Base-by-base conservation (phyloP, 163 green algal species). In the Scenedesmus sp. region DNA sequence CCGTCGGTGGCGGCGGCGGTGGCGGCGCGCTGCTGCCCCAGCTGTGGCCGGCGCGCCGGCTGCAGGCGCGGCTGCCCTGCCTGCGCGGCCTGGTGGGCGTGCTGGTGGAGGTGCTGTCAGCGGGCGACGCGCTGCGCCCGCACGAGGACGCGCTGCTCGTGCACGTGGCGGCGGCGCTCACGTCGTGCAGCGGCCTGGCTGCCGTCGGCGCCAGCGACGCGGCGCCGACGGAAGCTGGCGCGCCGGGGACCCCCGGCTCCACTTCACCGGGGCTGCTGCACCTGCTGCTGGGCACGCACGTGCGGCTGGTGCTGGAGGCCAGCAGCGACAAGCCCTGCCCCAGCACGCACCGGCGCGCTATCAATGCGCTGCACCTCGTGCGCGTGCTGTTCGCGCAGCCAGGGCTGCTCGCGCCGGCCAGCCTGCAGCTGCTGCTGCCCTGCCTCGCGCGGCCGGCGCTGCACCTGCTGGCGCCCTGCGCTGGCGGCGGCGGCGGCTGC, bases 251-350 rank as follows among this genome's bases (percentile, higher is more conserved):
- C 28, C 60, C 56, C 2, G 62, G 62, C 13, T 64, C 48, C 42
- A 36, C 18, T 17, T 75, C 51, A 15, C 74, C 74, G 13, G 74
- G 60, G n/a, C 53, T 81, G 39, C 51, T 81, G 64, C 75, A 83
- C 45, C 26, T 53, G n/a, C 29, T 71, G 56, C 75, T 83, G 10
- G 57, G 64, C 36, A 33, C 48, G 17, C 65, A 83, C 42, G 14
- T 83, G 13, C 75, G 64, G 22, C 31, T 77, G 34, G 18, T 77
- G 36, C 63, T 83, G 2, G 51, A 83, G 44, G 26, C 28, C 17
- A 63, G 45, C 72, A 42, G 44, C 29, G 57, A 67, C 3, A 39
- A 51, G 39, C 24, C 48, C 9, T 33, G 39, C 2, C 31, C 29
- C 2, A 11, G 31, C 44, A 50, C 56, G 33, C 65, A 83, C 42